These are phyloP conservation scores for Venturia effusa DNA, from an alignment of 2,329 filamentous ascomycete genomes.

Conservation along the genomic window DNA sequence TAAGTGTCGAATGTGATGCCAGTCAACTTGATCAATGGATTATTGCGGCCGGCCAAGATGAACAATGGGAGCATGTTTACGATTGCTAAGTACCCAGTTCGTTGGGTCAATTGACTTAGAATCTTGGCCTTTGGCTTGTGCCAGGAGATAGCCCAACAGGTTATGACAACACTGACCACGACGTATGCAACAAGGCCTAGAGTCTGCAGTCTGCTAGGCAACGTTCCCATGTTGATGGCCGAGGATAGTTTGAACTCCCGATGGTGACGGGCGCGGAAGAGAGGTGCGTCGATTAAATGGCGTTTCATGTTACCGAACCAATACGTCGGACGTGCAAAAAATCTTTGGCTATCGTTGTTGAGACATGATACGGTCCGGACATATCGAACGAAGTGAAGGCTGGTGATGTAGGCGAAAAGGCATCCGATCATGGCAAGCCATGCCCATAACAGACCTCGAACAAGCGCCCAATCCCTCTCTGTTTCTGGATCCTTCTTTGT, in stretches of 20 bases:
- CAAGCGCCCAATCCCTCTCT: conserved; percentile 7
- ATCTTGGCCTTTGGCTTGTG: conserved; percentile 61
- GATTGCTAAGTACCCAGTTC: conserved; percentile 57
- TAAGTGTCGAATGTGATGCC: conserved; percentile 73
- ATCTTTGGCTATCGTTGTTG: conserved; percentile 67
- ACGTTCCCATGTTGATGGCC: conserved; percentile 38
- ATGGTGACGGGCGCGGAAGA: conserved; percentile 38
- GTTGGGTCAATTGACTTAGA: conserved; percentile 52
- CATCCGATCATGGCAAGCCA: conserved; percentile 9
- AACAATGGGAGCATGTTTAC: conserved; percentile 74
- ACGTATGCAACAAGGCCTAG: conserved; percentile 37
- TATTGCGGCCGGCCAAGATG: conserved; percentile 64
- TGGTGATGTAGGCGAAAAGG: conserved; percentile 23
- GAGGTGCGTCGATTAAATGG: conserved; percentile 35
- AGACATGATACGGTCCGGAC: conserved; percentile 65
- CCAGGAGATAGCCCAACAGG: conserved; percentile 46
- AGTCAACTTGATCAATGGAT: conserved; percentile 61
- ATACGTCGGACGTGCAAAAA: conserved; percentile 57
- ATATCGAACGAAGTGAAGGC: conserved; percentile 52
- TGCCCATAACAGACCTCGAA: conserved; percentile 7
- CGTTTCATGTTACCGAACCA: conserved; percentile 34
- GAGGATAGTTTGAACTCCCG: conserved; percentile 40
- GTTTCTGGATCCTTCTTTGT: conserved; percentile 4
- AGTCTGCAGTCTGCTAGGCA: conserved; percentile 37
- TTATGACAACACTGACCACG: conserved; percentile 37